Conservation (phyloP, 2,329 filamentous ascomycete genomes). For the Microsporum audouinii region DNA sequence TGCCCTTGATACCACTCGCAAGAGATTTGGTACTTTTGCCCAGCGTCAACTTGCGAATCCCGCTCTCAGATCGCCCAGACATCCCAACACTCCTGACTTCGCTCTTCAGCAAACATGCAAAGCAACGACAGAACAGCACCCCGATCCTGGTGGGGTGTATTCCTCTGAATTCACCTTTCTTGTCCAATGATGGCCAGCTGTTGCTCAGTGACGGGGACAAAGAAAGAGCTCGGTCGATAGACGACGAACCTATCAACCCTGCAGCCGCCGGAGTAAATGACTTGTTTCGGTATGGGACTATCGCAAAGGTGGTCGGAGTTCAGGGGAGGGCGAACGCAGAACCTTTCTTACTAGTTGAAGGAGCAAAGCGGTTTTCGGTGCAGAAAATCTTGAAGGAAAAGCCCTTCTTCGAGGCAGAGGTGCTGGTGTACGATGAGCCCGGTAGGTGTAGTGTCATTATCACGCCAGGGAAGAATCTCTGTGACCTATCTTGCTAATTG, state of each 20-base stretch:
- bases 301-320: constrained; percentile 66
- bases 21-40: constrained; percentile 74
- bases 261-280: constrained; percentile 55
- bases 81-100: constrained; percentile 77
- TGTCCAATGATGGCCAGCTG: constrained; percentile 63
- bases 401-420: constrained; percentile 75
- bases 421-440: constrained; percentile 59
- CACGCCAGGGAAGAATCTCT: background rate
- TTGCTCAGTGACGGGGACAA: constrained; percentile 56
- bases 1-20: constrained; percentile 74
- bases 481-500: background rate
- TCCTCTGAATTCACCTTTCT: constrained; percentile 63
- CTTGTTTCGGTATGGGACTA: constrained; percentile 70
- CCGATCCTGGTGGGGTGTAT: constrained; percentile 76
- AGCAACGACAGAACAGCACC: constrained; percentile 48
- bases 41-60: constrained; percentile 71
- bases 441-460: constrained; percentile 35
- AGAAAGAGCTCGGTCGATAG: constrained; percentile 35
- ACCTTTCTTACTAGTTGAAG: constrained; percentile 77
- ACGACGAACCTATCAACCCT: constrained; percentile 44
- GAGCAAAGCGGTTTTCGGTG: constrained; percentile 63
- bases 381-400: constrained; percentile 64
- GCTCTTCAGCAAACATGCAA: constrained; percentile 63
- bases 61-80: constrained; percentile 72
- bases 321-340: constrained; percentile 65